Percentiles rank a stretch among this genome's conserved stretches.
phyloP scores from a whole-genome alignment of 1,139 yeast species.

The Meyerozyma guilliermondii region DNA sequence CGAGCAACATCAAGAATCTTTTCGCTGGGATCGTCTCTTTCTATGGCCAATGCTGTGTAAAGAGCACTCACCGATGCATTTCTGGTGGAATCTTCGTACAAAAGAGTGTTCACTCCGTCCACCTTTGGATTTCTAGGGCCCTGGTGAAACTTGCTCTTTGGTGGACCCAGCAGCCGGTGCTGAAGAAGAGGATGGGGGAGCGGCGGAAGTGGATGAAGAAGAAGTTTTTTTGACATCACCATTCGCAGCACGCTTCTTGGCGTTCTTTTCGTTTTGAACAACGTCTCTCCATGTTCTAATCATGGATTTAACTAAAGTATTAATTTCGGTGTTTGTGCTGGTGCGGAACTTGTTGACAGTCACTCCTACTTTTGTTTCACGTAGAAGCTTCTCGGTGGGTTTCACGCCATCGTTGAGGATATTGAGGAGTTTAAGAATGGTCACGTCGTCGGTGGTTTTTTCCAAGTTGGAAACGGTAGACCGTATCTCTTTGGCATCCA shows the following conservation, averaged over 20 bases:
- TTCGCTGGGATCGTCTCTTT: slow-evolving; percentile 49
- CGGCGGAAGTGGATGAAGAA: slow-evolving; percentile 4
- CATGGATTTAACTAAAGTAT: slow-evolving; percentile 70
- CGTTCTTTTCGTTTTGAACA: slow-evolving; percentile 69
- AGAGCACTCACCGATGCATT: slow-evolving; percentile 80
- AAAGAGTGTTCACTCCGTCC: slow-evolving; percentile 69
- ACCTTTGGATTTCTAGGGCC: slow-evolving; percentile 72
- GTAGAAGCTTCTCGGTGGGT: slow-evolving; percentile 78
- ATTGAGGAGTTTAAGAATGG: slow-evolving; percentile 62
- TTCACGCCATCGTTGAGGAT: slow-evolving; percentile 66
- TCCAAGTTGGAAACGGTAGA: slow-evolving; percentile 69
- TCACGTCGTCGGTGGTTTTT: slow-evolving; percentile 63
- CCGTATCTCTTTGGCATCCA: slow-evolving; percentile 74
- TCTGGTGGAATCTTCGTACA: slow-evolving; percentile 73
- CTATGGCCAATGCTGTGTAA: slow-evolving; percentile 86
- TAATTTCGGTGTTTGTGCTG: slow-evolving; percentile 61
- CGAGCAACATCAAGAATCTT: slow-evolving; percentile 61
- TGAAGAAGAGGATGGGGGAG: slow-evolving; percentile 4
- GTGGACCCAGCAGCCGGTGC: slow-evolving; percentile 14
- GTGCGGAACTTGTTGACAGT: slow-evolving; percentile 86
- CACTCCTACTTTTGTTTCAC: slow-evolving; percentile 97
- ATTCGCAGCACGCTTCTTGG: slow-evolving; percentile 20
- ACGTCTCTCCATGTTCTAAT: slow-evolving; percentile 88
- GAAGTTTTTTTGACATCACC: slow-evolving; percentile 5
- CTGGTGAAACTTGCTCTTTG: slow-evolving; percentile 16